Evolutionary conservation across 208 protist genomes (phyloP), one percentile per base, ranked within the genome.

Genomic region (Histomonas meleagridis): DNA sequence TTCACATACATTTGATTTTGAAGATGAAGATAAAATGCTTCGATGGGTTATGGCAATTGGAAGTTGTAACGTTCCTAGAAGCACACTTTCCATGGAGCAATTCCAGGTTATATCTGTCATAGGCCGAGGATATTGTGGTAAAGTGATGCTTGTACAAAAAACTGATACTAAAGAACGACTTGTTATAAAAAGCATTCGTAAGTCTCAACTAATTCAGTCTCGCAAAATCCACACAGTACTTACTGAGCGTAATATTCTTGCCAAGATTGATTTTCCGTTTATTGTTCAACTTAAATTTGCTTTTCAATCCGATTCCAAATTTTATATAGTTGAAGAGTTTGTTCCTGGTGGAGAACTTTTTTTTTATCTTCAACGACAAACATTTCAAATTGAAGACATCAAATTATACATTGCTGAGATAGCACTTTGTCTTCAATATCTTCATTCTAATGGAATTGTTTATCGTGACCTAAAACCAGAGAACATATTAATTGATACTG

Each of bases 391-490:
- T 18, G 40, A 79, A 32, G 38, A 79, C 7, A 1, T 79, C 0
- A 4, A 23, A 32, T 46, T 79, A 5, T 79, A 79, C 49, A 14
- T 79, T 1, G 70, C 70, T 28, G 70, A 79, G 28, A 49, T 79
- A 49, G 70, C 70, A 49, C n/a, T 79, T 5, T 32, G 40, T 48
- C 49, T 79, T 7, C 46, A 79, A n/a, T 35, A 79, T 79, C 40
- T 79, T 48, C 70, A 79, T 18, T 51, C 38, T n/a, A 79, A 49
- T 28, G 70, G 70, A 48, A 35, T 79, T 51, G 70, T 79, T 51
- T 79, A 79, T 79, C 32, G 70, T 28, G 70, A 79, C 49, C 23
- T 79, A 9, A 79, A 79, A 43, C 70, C 70, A 48, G 70, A 79
- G 28, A 79, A 79, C 21, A 51, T 79, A 32, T 49, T 79, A 18